A percentile compares a stretch with the other conserved stretches of the same genome.
phyloP scores from a whole-genome alignment of 2,329 filamentous ascomycete species.

The Xylariomycetidae sp. region DNA sequence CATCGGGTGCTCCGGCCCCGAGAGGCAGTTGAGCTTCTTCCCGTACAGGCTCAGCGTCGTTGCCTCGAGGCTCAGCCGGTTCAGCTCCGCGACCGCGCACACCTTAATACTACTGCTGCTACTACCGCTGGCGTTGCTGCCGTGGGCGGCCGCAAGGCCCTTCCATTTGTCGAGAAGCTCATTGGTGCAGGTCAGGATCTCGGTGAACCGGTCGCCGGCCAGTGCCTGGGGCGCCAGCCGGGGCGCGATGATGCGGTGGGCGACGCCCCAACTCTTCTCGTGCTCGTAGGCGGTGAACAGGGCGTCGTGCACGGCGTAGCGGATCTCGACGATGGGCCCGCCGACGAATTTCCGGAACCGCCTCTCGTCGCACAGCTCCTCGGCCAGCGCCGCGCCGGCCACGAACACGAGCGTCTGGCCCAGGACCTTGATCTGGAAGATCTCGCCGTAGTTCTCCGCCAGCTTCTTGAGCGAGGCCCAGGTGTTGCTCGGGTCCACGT shows the following conservation, averaged over 20 bases:
- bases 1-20: slow-evolving; percentile 42
- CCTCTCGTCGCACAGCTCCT: slow-evolving; percentile 46
- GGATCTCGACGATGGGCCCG: slow-evolving; percentile 48
- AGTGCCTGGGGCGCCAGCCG: slow-evolving; percentile 31
- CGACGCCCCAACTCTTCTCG: slow-evolving; percentile 45
- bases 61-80: slow-evolving; percentile 49
- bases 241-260: slow-evolving; percentile 49
- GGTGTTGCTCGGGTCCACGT: slow-evolving; percentile 43
- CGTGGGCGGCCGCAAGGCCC: no score
- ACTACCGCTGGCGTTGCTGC: slow-evolving; percentile 28
- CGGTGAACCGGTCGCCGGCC: slow-evolving; percentile 34
- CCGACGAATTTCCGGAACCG: slow-evolving; percentile 51
- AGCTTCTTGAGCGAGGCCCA: slow-evolving; percentile 45
- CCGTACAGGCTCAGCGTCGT: slow-evolving; percentile 47
- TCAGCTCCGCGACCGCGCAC: slow-evolving; percentile 44
- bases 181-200: slow-evolving; percentile 43
- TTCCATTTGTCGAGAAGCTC: slow-evolving; percentile 50
- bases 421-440: slow-evolving; percentile 39
- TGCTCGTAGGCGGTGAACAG: slow-evolving; percentile 49
- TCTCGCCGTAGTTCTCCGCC: slow-evolving; percentile 42
- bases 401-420: slow-evolving; percentile 37
- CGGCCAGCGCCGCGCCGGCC: slow-evolving; percentile 34
- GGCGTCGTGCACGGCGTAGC: slow-evolving; percentile 43
- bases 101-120: no score
- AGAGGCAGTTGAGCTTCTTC: slow-evolving; percentile 42